Evolutionary conservation across 2,329 filamentous ascomycete genomes (phyloP).

Genomic region (Colletotrichum lindemuthianum): DNA sequence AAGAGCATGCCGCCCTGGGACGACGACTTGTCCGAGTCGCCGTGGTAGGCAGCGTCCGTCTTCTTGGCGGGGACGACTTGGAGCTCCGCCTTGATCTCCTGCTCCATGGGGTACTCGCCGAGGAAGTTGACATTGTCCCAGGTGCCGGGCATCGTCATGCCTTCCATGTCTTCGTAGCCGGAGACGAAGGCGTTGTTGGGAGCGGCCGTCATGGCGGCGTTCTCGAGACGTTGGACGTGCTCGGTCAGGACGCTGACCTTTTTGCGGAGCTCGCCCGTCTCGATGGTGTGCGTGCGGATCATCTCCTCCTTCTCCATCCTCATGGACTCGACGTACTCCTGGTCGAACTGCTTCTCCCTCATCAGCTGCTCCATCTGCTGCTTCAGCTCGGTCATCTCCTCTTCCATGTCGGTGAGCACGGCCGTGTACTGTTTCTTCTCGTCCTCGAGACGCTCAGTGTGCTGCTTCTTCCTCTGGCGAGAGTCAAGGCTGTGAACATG

Average conservation of each 20-base stretch:
- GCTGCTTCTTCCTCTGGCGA: constrained; percentile 96
- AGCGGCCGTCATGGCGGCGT: constrained; percentile 56
- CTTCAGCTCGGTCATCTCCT: constrained; percentile 76
- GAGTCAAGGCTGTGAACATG: constrained; percentile 79
- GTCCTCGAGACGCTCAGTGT: constrained; percentile 95
- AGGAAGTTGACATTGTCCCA: constrained; percentile 88
- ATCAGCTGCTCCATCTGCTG: constrained; percentile 76
- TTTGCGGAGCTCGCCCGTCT: constrained; percentile 91
- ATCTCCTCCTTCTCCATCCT: constrained; percentile 92
- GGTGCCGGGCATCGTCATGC: constrained; percentile 79
- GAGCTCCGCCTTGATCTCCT: constrained; percentile 69
- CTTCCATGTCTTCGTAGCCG: constrained; percentile 84
- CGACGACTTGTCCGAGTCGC: constrained; percentile 69
- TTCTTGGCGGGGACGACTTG: constrained; percentile 66
- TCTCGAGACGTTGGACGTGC: constrained; percentile 77
- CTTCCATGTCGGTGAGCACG: constrained; percentile 81
- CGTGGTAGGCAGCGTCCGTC: constrained; percentile 55
- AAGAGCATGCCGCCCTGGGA: constrained; percentile 86
- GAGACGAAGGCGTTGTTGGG: constrained; percentile 70
- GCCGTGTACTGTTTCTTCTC: constrained; percentile 93
- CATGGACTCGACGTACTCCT: constrained; percentile 79
- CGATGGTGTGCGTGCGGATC: constrained; percentile 86
- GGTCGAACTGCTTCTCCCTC: constrained; percentile 78
- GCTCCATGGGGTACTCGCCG: constrained; percentile 74
- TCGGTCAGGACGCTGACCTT: constrained; percentile 86